These are phyloP conservation scores for Aspergillus floridensis DNA, from an alignment of 2,329 filamentous ascomycete genomes.

Conservation along the genomic window DNA sequence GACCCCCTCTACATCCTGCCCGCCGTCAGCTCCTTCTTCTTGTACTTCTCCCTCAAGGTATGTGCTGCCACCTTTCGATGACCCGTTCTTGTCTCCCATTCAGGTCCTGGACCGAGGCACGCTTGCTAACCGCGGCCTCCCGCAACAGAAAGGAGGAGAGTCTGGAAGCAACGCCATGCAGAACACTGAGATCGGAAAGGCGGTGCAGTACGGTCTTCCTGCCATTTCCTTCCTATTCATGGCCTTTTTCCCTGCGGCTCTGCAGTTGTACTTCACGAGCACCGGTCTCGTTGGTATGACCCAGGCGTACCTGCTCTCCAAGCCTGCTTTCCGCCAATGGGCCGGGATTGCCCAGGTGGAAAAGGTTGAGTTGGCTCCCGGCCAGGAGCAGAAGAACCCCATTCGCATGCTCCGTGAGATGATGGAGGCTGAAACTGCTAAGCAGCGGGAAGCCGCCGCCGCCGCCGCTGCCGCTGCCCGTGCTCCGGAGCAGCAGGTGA, in stretches of 20 bases:
- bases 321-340: conserved; percentile 27
- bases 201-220: conserved; percentile 50
- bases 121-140: conserved; percentile 1
- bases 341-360: conserved; percentile 26
- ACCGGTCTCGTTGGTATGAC: conserved; percentile 36
- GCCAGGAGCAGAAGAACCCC: conserved; percentile 9
- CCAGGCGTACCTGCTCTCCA: conserved; percentile 50
- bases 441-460: background rate
- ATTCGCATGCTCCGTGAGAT: conserved; percentile 21
- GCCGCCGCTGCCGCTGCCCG: conserved; percentile 9
- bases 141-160: conserved; percentile 39
- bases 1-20: conserved; percentile 82
- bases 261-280: conserved; percentile 63
- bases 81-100: conserved; percentile 10
- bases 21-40: conserved; percentile 53
- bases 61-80: conserved; percentile 16
- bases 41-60: conserved; percentile 61
- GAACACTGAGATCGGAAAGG: conserved; percentile 29
- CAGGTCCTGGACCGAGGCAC: background rate
- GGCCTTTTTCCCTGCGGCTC: conserved; percentile 52
- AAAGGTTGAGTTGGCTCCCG: conserved; percentile 7
- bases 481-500: conserved; percentile 13
- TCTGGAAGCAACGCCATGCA: conserved; percentile 34
- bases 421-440: conserved; percentile 14
- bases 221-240: conserved; percentile 54